Evolutionary conservation across 768 basidiomycete genomes (phyloP), one percentile per base, ranked within the genome.

Genomic region (Mycena vitilis): DNA sequence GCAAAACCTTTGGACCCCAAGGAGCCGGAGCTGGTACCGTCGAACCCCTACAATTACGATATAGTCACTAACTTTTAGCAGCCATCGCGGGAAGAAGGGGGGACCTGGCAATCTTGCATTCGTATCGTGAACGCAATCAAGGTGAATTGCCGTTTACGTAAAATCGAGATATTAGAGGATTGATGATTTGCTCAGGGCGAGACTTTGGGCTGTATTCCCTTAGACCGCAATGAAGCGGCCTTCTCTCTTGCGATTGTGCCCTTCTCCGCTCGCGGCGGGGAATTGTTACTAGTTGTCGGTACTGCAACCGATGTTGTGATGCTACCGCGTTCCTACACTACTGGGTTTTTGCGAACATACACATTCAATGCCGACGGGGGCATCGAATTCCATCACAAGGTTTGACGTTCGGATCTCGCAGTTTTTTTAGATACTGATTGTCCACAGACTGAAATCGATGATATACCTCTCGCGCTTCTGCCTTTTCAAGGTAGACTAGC

Each of bases 91-190:
- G 96, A 95, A 8, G 87, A 90, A 7, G 90, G 92, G 7, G 97
- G 98, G 12, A 91, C 90, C n/a, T 99, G 97, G 97, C 96, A 91
- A 1, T 97, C 95, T 8, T 92, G 93, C 73, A 90, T 99, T 67
- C 90, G 96, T 16, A 90, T 98, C 38, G 87, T 99, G 48, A 95
- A 98, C 76, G 95, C 97, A 6, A 78, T 96, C 2, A 88, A 95
- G 78, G 93, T 89, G 13, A 12, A 9, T 52, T 52, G n/a, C n/a
- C n/a, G n/a, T n/a, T n/a, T n/a, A n/a, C n/a, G n/a, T n/a, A n/a
- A n/a, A n/a, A n/a, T n/a, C n/a, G n/a, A n/a, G n/a, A n/a, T n/a
- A n/a, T n/a, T n/a, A n/a, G n/a, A 40, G 38, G 38, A 40, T 13
- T 40, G 38, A 40, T 13, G n/a, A 40, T 10, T 7, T n/a, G n/a